phyloP scores from a whole-genome alignment of 306 rosid species.

The Dryas drummondii region DNA sequence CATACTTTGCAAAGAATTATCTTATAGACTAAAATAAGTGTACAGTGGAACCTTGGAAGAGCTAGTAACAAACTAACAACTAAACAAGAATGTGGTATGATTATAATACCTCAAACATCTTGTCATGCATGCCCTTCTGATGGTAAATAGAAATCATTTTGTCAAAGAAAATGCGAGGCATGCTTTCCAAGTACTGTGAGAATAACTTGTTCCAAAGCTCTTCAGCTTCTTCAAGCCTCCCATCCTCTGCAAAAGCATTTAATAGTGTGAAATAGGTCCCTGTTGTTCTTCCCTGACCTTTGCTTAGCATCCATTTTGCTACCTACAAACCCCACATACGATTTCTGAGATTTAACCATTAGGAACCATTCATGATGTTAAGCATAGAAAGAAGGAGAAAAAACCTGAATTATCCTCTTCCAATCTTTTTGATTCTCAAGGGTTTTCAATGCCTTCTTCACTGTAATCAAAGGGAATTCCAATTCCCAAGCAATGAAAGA shows the following conservation, averaged over 20 bases:
- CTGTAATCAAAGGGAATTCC: slow-evolving; percentile 84
- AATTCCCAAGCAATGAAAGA: slow-evolving; percentile 95
- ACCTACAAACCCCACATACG: slow-evolving; percentile 46
- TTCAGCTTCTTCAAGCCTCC: slow-evolving; percentile 86
- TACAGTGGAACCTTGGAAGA: slow-evolving; percentile 4
- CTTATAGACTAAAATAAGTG: no score
- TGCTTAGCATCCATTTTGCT: slow-evolving; percentile 94
- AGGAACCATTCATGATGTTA: neutral
- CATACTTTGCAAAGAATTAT: neutral
- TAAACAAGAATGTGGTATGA: neutral
- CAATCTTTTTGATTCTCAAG: slow-evolving; percentile 78
- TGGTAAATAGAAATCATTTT: slow-evolving; percentile 76
- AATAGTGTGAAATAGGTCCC: slow-evolving; percentile 81
- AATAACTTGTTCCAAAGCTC: slow-evolving; percentile 88
- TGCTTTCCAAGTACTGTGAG: slow-evolving; percentile 68
- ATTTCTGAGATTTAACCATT: slow-evolving; percentile 7
- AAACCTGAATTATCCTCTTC: slow-evolving; percentile 91
- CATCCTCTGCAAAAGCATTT: slow-evolving; percentile 89
- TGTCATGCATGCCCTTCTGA: slow-evolving; percentile 58
- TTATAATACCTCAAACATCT: slow-evolving; percentile 83
- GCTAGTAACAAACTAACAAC: neutral
- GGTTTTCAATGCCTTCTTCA: slow-evolving; percentile 79
- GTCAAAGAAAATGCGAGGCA: slow-evolving; percentile 79
- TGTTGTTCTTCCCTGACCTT: slow-evolving; percentile 98
- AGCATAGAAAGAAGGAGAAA: neutral